Evolutionary conservation across 768 basidiomycete genomes (phyloP), one percentile per base, ranked within the genome.

Genomic region (Trametes cinnabarina): DNA sequence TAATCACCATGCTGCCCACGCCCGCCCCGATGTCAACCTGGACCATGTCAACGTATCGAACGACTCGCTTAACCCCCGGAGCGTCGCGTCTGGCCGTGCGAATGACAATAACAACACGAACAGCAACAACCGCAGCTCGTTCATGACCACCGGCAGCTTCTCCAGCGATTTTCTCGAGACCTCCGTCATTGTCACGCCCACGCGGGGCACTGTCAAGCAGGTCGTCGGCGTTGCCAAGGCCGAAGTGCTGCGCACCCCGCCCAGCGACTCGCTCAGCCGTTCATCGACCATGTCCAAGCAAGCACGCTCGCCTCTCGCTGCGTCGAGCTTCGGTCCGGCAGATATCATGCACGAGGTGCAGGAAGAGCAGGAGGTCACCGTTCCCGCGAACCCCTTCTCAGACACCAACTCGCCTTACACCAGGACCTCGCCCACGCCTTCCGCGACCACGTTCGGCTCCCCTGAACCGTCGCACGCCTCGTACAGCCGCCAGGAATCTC

Each of bases 151-250:
- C 41, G 86, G 85, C 40, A 90, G 87, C 66, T 90, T 81, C 68
- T 79, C 86, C 15, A 91, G 88, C 66, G 90, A 92, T 64, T 81
- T 92, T 73, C 74, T 92, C 58, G 90, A 92, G 69, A 84, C 88
- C 1, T 89, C 90, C 22, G 85, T 87, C 76, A 92, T 92, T 64
- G 82, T 92, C 61, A 90, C 88, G 0, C 83, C 88, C 26, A 78
- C 76, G 25, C 85, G 82, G 58, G 78, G 82, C 28, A 75, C 79
- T 46, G 82, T 89, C 65, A 79, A 70, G 87, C 47, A 65, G 57
- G 87, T 91, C 7, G 72, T 90, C 40, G 88, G 88, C 32, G 83
- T 90, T 35, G 85, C 85, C 47, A 90, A 86, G 71, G 88, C 91
- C 28, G 88, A 90, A 68, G 86, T 92, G 32, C 84, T 93, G 60